Percentiles rank a stretch among this genome's conserved stretches.
Conservation (phyloP, 2,329 filamentous ascomycete genomes). For the Mycosphaerella arachidis region DNA sequence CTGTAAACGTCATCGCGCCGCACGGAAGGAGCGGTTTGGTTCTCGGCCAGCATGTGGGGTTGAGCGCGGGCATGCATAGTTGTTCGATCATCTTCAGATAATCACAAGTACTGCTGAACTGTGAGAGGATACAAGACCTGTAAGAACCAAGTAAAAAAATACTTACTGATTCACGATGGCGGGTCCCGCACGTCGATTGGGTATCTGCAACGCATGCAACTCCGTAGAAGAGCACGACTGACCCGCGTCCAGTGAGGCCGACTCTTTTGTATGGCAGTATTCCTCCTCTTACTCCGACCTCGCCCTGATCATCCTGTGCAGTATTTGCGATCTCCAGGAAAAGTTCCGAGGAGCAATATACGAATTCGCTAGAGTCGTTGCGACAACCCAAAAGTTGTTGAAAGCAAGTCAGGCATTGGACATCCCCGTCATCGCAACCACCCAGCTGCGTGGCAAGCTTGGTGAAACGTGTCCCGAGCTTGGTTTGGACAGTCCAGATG, state of each 20-base stretch:
- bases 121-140: background rate
- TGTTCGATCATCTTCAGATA: background rate
- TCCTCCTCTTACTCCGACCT: background rate
- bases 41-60: background rate
- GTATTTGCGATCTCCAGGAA: constrained; percentile 91
- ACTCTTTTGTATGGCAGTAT: constrained; percentile 4
- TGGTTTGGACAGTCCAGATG: constrained; percentile 45
- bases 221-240: background rate
- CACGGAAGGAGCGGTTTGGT: background rate
- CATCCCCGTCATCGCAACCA: constrained; percentile 80
- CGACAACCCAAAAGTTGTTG: constrained; percentile 50
- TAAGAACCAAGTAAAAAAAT: background rate
- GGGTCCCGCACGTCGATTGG: constrained; percentile 2
- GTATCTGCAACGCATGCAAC: background rate
- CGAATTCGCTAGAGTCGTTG: constrained; percentile 72
- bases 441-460: constrained; percentile 73
- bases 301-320: constrained; percentile 35
- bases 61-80: background rate
- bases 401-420: constrained; percentile 51
- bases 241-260: constrained; percentile 2
- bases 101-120: background rate
- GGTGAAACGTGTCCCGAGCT: constrained; percentile 76
- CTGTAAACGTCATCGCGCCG: background rate
- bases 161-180: constrained; percentile 3
- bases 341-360: constrained; percentile 81